phyloP scores from a whole-genome alignment of 371 early-diverging fungal species.

The Mucor sp. region DNA sequence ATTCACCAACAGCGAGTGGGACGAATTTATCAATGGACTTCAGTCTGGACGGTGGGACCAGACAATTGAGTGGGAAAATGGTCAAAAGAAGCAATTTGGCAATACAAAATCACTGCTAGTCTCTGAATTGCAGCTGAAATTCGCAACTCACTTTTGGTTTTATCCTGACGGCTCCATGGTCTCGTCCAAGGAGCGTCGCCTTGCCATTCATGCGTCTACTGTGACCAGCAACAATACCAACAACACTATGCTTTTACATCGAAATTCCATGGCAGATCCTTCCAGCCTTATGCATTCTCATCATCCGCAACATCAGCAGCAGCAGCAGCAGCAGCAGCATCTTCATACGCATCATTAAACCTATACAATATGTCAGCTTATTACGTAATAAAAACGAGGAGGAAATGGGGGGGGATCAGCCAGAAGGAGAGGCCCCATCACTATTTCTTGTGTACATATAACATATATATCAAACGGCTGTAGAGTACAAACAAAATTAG shows the following conservation, averaged over 20 bases:
- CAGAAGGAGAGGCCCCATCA: background rate
- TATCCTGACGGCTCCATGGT: conserved; percentile 30
- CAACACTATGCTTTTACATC: background rate
- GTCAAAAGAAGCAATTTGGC: conserved; percentile 3
- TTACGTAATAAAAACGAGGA: background rate
- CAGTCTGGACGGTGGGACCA: conserved; percentile 39
- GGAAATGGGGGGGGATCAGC: background rate
- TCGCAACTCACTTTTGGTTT: conserved; percentile 43
- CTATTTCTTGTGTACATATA: background rate
- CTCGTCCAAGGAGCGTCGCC: conserved; percentile 20
- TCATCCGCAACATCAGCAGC: background rate
- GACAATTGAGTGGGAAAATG: conserved; percentile 32
- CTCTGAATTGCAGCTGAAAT: conserved; percentile 34
- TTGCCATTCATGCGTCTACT: conserved; percentile 12
- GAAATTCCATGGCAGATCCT: conserved; percentile 10
- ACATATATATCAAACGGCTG: background rate
- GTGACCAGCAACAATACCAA: conserved; percentile 2
- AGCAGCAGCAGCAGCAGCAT: background rate
- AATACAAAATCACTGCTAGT: conserved; percentile 26
- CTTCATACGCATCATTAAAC: conserved; percentile 2
- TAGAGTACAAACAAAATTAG: conserved; percentile 1
- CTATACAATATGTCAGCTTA: background rate
- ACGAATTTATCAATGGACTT: conserved; percentile 47
- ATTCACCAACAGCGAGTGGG: conserved; percentile 57
- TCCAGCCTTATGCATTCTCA: background rate